These are phyloP conservation scores for Alternaria conjuncta DNA, from an alignment of 2,329 filamentous ascomycete species.

Conservation along the genomic window DNA sequence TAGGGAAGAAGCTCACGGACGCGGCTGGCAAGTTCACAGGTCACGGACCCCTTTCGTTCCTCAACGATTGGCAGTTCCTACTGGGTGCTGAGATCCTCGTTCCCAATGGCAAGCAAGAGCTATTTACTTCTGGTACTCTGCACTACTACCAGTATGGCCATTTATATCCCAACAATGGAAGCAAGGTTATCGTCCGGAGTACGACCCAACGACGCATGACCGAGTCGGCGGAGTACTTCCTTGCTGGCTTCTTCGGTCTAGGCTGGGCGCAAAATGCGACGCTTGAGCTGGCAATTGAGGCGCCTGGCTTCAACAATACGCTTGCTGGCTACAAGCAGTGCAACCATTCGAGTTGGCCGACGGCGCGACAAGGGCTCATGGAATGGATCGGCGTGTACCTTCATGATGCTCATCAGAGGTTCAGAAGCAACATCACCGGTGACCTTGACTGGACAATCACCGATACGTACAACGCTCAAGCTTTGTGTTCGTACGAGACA, in stretches of 20 bases:
- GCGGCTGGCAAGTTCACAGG: slow-evolving; percentile 62
- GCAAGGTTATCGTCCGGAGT: slow-evolving; percentile 75
- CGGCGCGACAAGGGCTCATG: slow-evolving; percentile 58
- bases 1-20: slow-evolving; percentile 62
- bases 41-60: slow-evolving; percentile 66
- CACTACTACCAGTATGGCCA: slow-evolving; percentile 76
- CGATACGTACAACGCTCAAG: slow-evolving; percentile 67
- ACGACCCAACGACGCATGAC: slow-evolving; percentile 81
- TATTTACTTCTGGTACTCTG: slow-evolving; percentile 72
- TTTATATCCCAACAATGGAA: slow-evolving; percentile 71
- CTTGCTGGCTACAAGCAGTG: slow-evolving; percentile 72
- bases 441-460: slow-evolving; percentile 44
- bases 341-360: slow-evolving; percentile 61
- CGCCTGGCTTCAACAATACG: slow-evolving; percentile 70
- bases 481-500: slow-evolving; percentile 78
- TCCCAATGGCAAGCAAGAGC: slow-evolving; percentile 73
- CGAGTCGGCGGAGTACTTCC: slow-evolving; percentile 77
- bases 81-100: slow-evolving; percentile 76
- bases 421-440: slow-evolving; percentile 59
- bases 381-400: slow-evolving; percentile 72
- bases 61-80: slow-evolving; percentile 72
- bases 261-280: slow-evolving; percentile 75
- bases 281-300: slow-evolving; percentile 74
- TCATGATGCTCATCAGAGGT: slow-evolving; percentile 65
- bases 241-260: slow-evolving; percentile 79